Base-by-base conservation (phyloP, 129 eudicot species). In the Glebionis coronaria region DNA sequence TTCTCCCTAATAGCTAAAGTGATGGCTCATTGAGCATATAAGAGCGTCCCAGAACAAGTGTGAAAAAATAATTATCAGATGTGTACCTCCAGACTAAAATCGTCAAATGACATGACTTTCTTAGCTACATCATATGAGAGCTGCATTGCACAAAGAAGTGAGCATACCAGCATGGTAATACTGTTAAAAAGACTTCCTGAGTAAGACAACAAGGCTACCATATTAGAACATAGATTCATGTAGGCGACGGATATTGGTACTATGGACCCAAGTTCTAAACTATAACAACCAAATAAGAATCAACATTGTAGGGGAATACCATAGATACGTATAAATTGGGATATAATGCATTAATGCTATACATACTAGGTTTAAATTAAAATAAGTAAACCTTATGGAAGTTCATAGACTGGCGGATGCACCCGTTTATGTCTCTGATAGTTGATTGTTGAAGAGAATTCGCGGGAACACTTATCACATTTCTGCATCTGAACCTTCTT, bases 391-490 rank as follows among this genome's bases (percentile, higher is more conserved):
- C 97, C 97, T 84, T 87, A 75, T 87, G 82, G 56, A 79, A 74
- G 54, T 84, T 87, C 61, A 82, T 73, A 67, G 88, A 73, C 8
- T 91, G 87, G 23, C 97, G 83, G n/a, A 56, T 90, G 97, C 80
- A 82, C 75, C 49, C 91, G 84, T 51, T 77, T 76, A 57, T 90
- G 94, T 71, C 94, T 80, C 52, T 89, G 71, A 47, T 83, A 87
- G 73, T 81, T 87, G 62, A 87, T 79, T 10, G 87, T 79, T 5
- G 97, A 90, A 71, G 84, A 84, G 70, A 87, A 90, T 56, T 90
- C 91, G 54, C 67, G 75, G 59, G 87, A 78, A 75, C 97, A 90
- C 78, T 84, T 90, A 8, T 84, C 95, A 69, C 97, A 90, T 82
- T 84, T 90, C 65, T 82, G 95, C 87, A 84, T 72, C 82, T 80